These are phyloP conservation scores for Pythium plurisporium DNA, from an alignment of 352 stramenopile species.

Conservation along the genomic window DNA sequence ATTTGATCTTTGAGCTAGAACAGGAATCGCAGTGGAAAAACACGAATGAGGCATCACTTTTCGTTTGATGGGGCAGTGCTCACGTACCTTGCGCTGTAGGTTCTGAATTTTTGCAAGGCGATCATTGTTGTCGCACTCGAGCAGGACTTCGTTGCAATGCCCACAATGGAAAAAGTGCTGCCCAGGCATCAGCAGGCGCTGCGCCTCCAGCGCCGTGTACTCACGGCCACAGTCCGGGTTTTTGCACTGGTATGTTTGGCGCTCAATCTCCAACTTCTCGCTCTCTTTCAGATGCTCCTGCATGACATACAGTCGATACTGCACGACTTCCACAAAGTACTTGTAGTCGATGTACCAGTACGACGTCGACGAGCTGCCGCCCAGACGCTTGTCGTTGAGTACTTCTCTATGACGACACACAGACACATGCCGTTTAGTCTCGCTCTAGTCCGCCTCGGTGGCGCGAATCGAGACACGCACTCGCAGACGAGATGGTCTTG, in stretches of 20 bases:
- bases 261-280: constrained; percentile 84
- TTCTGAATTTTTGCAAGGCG: constrained; percentile 63
- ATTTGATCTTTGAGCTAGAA: constrained; percentile 83
- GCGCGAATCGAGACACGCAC: constrained; percentile 27
- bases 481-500: constrained; percentile 84
- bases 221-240: constrained; percentile 81
- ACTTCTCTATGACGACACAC: constrained; percentile 72
- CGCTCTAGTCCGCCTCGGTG: not conserved
- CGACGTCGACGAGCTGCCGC: constrained; percentile 82
- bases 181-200: constrained; percentile 75
- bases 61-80: not conserved
- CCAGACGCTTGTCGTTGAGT: constrained; percentile 81
- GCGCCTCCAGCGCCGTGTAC: constrained; percentile 82
- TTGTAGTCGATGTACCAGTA: constrained; percentile 94
- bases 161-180: constrained; percentile 84
- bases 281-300: constrained; percentile 82
- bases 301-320: constrained; percentile 86
- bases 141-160: constrained; percentile 80
- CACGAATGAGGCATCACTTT: not conserved
- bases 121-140: constrained; percentile 89
- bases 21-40: not conserved
- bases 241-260: constrained; percentile 84
- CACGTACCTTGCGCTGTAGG: constrained; percentile 66
- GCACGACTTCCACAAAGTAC: constrained; percentile 88
- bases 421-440: not conserved